Base-by-base conservation (phyloP, 192 early-diverging fungal genomes). In the Chytriomyces confervae region DNA sequence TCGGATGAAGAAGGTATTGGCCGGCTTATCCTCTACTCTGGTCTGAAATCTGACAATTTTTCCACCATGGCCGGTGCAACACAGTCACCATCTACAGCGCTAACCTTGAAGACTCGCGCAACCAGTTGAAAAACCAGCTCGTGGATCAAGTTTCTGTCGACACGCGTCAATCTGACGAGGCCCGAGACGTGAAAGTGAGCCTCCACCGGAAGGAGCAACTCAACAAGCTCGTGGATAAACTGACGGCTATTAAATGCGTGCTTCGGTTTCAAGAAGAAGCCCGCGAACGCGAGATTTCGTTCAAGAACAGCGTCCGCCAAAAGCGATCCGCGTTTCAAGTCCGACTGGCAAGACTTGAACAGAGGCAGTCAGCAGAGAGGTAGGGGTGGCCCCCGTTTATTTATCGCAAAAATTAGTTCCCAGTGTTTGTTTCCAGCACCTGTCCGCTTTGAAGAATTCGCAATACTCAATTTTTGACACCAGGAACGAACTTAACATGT, bases 241-340 rank as follows among this genome's bases (percentile, higher is more conserved):
- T 79, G n/a, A 69, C 64, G 23, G 60, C 60, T 3, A 62, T 79
- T 24, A 79, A 79, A 60, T 46, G 10, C 7, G 10, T 72, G 62
- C 70, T 79, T 11, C n/a, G 77, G 44, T 79, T 79, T 62, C 75
- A 76, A 29, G 77, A 79, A 49, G 77, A 79, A 62, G 77, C 69
- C 20, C 20, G 53, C 16, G 77, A 79, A 53, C 57, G 64, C 61
- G 77, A 79, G 57, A 36, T 66, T 18, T 53, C 44, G 6, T 72
- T 79, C 63, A 79, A 79, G 66, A 16, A 36, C n/a, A 50, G 46
- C 44, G 73, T 72, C 61, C n/a, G 77, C 7, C 77, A 79, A 53
- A 79, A 79, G 69, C 47, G 77, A 13, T 61, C 68, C 36, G 77
- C 77, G 7, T 79, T 79, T 71, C 62, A 63, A 47, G 57, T 50